Conservation (phyloP, 164 flowering plant species). For the Sedum album region DNA sequence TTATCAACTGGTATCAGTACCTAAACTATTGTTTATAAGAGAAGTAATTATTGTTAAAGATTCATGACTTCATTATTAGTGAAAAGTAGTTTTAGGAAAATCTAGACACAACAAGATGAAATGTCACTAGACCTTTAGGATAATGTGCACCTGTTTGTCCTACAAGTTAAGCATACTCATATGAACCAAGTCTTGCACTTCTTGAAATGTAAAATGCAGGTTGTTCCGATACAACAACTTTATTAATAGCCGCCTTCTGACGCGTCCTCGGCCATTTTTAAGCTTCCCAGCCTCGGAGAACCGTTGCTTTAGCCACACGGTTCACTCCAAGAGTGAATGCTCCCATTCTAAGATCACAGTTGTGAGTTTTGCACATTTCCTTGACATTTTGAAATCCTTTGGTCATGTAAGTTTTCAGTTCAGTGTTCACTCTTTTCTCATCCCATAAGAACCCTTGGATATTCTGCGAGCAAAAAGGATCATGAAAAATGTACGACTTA, state of each 20-base stretch:
- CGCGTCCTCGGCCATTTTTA: constrained; percentile 15
- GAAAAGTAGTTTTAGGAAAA: background rate
- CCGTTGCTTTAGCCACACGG: constrained; percentile 82
- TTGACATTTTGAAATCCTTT: constrained; percentile 59
- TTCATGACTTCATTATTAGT: background rate
- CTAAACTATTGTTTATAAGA: background rate
- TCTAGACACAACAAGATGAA: background rate
- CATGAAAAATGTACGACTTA: too few species aligned
- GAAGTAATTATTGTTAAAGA: constrained; percentile 3
- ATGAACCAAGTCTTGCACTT: background rate
- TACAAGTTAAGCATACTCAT: background rate
- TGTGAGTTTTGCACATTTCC: constrained; percentile 57
- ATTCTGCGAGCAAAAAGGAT: background rate
- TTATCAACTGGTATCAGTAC: background rate
- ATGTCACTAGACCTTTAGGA: background rate
- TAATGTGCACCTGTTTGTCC: background rate
- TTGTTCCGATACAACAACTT: background rate
- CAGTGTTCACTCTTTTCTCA: constrained; percentile 2
- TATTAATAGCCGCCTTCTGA: background rate
- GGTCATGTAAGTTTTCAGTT: constrained; percentile 53
- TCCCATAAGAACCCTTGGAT: constrained; percentile 6
- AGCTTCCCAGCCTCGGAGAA: constrained; percentile 91
- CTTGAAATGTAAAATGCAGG: background rate
- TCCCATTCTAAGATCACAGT: constrained; percentile 91
- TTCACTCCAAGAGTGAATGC: constrained; percentile 85